A percentile compares a stretch with the other conserved stretches of the same genome.
phyloP scores from a whole-genome alignment of 2,329 filamentous ascomycete species.

The Colletotrichum sidae region DNA sequence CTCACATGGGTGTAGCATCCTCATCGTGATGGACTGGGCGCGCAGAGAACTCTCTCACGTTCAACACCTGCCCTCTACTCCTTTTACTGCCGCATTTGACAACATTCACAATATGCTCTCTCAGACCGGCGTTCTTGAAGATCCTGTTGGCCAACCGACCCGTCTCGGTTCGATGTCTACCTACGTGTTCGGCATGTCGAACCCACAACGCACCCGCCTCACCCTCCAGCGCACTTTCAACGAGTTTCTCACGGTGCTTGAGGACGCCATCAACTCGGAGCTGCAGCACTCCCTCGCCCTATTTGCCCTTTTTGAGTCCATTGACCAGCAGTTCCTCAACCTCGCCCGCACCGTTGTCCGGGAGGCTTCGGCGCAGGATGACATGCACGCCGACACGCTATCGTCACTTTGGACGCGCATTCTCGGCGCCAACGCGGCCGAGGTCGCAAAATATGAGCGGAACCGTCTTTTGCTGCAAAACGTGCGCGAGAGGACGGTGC shows the following conservation, averaged over 20 bases:
- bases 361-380: constrained; percentile 84
- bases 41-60: constrained; percentile 83
- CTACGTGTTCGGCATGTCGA: constrained; percentile 81
- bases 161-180: constrained; percentile 76
- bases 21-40: constrained; percentile 97
- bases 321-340: constrained; percentile 91
- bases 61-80: constrained; percentile 69
- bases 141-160: constrained; percentile 69
- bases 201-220: constrained; percentile 81
- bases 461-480: constrained; percentile 84
- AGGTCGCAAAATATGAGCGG: constrained; percentile 90
- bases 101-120: constrained; percentile 85
- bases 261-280: constrained; percentile 89
- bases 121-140: constrained; percentile 69
- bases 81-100: constrained; percentile 79
- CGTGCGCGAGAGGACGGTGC: constrained; percentile 84
- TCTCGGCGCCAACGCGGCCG: constrained; percentile 78
- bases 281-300: constrained; percentile 82
- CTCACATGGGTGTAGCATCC: constrained; percentile 66
- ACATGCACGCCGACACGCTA: constrained; percentile 83
- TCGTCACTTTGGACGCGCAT: constrained; percentile 87
- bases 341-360: constrained; percentile 86
- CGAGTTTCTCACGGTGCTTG: constrained; percentile 87
- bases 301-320: constrained; percentile 90
- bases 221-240: constrained; percentile 89